Evolutionary conservation across 345 rosid species (phyloP).

Genomic region (Aquilaria sinensis): DNA sequence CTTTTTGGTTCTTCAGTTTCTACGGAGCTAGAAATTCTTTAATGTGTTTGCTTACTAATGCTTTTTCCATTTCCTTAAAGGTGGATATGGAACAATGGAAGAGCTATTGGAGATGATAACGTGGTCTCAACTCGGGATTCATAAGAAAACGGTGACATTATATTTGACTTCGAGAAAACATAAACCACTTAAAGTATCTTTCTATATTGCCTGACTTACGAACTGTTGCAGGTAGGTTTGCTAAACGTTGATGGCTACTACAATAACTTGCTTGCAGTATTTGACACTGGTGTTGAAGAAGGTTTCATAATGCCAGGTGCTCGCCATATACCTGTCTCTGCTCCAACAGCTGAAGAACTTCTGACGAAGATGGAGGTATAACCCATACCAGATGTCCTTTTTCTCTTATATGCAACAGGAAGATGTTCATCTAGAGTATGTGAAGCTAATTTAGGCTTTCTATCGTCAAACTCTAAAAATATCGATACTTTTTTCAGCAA

Average conservation of each 20-base stretch:
- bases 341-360: conserved; percentile 81
- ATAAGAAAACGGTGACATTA: conserved; percentile 72
- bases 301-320: conserved; percentile 90
- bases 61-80: conserved; percentile 26
- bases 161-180: conserved; percentile 11
- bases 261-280: conserved; percentile 65
- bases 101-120: conserved; percentile 94
- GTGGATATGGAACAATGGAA: conserved; percentile 99
- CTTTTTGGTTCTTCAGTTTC: background rate
- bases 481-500: conserved; percentile 36
- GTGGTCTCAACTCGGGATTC: conserved; percentile 97
- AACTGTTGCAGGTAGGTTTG: conserved; percentile 62
- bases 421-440: background rate
- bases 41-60: conserved; percentile 7
- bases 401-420: background rate
- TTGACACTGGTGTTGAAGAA: conserved; percentile 90
- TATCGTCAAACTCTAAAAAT: conserved; percentile 3
- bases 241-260: conserved; percentile 95
- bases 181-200: background rate
- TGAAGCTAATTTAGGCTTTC: background rate
- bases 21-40: background rate
- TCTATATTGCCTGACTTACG: conserved; percentile 3
- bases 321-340: conserved; percentile 74
- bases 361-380: conserved; percentile 89
- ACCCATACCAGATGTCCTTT: conserved; percentile 4